Evolutionary conservation across 2,329 filamentous ascomycete genomes (phyloP).

Genomic region (Diaporthe longicolla): DNA sequence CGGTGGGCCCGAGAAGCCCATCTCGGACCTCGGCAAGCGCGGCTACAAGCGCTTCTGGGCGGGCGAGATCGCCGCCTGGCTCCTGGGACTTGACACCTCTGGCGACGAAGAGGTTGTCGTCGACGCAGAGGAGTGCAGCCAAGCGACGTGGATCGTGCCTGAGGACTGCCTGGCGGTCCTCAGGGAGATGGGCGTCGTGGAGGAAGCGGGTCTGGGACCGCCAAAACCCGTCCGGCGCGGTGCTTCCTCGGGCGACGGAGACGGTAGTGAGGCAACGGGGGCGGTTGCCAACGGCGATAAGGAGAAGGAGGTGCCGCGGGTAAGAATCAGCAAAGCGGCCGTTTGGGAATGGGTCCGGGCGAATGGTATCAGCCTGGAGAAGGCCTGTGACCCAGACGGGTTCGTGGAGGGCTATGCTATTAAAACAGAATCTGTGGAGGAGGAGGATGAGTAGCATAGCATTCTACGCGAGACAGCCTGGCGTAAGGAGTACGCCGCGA

Average conservation of each 20-base stretch:
- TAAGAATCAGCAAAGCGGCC: slow-evolving; percentile 67
- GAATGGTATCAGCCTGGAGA: slow-evolving; percentile 74
- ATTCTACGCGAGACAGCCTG: neutral
- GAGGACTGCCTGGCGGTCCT: slow-evolving; percentile 88
- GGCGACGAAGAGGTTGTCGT: slow-evolving; percentile 63
- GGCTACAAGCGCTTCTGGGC: slow-evolving; percentile 92
- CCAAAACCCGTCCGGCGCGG: slow-evolving; percentile 49
- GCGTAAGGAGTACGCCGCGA: neutral
- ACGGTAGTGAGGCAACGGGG: slow-evolving; percentile 43
- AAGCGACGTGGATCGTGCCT: slow-evolving; percentile 84
- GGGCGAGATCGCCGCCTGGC: slow-evolving; percentile 82
- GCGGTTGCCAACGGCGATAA: slow-evolving; percentile 47
- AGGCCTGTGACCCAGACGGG: slow-evolving; percentile 79
- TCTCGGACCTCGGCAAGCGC: slow-evolving; percentile 85
- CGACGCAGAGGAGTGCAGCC: slow-evolving; percentile 79
- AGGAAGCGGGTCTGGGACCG: slow-evolving; percentile 67
- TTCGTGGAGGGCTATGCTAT: slow-evolving; percentile 79
- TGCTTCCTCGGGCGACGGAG: slow-evolving; percentile 36
- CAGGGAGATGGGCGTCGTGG: slow-evolving; percentile 82
- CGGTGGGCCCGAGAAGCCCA: slow-evolving; percentile 93
- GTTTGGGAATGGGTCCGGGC: slow-evolving; percentile 77
- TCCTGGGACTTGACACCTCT: slow-evolving; percentile 62
- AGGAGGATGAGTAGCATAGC: slow-evolving; percentile 49
- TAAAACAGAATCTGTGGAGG: slow-evolving; percentile 54
- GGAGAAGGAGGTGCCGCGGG: slow-evolving; percentile 53